Conservation (phyloP, 805 yeast genomes). For the Starmera caribaea region DNA sequence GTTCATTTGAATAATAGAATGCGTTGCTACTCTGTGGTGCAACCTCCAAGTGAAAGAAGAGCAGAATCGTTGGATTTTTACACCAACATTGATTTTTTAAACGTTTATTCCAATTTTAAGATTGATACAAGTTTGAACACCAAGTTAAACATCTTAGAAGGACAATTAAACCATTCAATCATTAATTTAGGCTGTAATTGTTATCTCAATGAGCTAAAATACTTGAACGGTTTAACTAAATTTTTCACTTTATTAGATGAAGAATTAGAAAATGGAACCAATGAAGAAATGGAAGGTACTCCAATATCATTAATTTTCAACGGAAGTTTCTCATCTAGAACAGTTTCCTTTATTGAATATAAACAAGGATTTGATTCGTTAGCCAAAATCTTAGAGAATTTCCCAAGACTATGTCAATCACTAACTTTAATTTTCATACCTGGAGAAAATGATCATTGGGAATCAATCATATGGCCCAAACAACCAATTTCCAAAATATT, state of each 20-base stretch:
- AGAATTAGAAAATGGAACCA: conserved; percentile 25
- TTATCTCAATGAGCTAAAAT: conserved; percentile 47
- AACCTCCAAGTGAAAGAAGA: conserved; percentile 82
- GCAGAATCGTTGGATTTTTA: conserved; percentile 55
- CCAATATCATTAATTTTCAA: conserved; percentile 69
- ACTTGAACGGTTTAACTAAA: conserved; percentile 56
- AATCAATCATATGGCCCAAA: conserved; percentile 70
- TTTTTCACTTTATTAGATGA: conserved; percentile 45
- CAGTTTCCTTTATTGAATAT: conserved; percentile 53
- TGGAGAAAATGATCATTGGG: conserved; percentile 94
- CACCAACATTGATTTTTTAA: conserved; percentile 70
- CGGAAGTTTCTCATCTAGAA: conserved; percentile 70
- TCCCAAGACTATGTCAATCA: conserved; percentile 38
- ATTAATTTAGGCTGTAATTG: conserved; percentile 71
- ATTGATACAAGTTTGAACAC: conserved; percentile 51
- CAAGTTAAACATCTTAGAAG: conserved; percentile 48
- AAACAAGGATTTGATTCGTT: conserved; percentile 65
- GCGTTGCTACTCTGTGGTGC: conserved; percentile 67
- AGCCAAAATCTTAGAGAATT: conserved; percentile 53
- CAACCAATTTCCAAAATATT: conserved; percentile 62
- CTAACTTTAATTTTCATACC: conserved; percentile 70
- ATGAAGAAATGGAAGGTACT: conserved; percentile 4
- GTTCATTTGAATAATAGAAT: conserved; percentile 63
- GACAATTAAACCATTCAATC: conserved; percentile 48
- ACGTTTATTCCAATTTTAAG: conserved; percentile 38